Conservation (phyloP, 1,139 yeast genomes). For the Eremothecium coryli region DNA sequence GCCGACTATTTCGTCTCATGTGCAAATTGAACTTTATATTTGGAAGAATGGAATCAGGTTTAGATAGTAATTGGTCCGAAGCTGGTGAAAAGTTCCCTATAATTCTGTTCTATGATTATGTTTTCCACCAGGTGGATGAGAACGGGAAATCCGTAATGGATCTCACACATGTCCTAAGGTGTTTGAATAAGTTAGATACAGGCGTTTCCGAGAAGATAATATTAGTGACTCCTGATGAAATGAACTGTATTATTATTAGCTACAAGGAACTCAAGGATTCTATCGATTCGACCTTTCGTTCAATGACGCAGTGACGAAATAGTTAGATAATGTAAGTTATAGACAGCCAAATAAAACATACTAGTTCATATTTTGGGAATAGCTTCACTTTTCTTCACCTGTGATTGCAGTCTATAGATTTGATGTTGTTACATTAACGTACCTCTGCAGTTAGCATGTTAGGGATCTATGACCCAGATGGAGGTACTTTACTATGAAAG, state of each 20-base stretch:
- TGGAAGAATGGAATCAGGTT: conserved; percentile 61
- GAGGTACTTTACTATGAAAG: too few species aligned
- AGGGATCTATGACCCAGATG: too few species aligned
- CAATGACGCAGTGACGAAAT: conserved; percentile 36
- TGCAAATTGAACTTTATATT: conserved; percentile 72
- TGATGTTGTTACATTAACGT: too few species aligned
- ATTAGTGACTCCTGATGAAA: conserved; percentile 75
- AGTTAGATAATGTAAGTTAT: too few species aligned
- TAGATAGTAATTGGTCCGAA: conserved; percentile 57
- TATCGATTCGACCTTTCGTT: conserved; percentile 63
- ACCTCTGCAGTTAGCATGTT: too few species aligned
- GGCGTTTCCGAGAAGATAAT: conserved; percentile 79
- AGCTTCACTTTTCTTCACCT: too few species aligned
- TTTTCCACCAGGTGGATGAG: conserved; percentile 78
- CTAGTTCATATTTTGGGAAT: too few species aligned
- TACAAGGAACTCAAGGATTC: conserved; percentile 70
- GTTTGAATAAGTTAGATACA: conserved; percentile 83
- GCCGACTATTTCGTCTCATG: conserved; percentile 71
- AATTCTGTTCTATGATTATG: conserved; percentile 70
- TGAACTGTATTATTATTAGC: conserved; percentile 68
- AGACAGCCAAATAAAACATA: too few species aligned
- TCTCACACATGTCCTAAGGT: conserved; percentile 67
- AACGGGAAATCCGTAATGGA: conserved; percentile 71
- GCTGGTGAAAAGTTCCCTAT: conserved; percentile 70
- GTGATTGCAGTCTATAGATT: too few species aligned